These are phyloP conservation scores for Paramarasmius palmivorus DNA, from an alignment of 1,284 basidiomycete genomes.

Conservation along the genomic window DNA sequence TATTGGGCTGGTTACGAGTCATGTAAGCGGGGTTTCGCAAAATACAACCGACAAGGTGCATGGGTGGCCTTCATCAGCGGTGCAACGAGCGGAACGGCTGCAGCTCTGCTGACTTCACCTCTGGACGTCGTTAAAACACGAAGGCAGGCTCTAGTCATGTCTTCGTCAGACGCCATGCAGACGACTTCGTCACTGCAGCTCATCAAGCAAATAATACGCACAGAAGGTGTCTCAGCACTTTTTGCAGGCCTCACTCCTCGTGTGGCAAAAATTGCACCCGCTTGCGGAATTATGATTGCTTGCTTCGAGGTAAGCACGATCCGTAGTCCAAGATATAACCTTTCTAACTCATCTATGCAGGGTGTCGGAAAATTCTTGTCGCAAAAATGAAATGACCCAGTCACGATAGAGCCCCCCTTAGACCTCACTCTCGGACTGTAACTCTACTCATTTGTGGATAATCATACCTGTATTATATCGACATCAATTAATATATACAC, in stretches of 20 bases:
- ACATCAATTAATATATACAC: slow-evolving; percentile 13
- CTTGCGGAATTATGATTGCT: slow-evolving; percentile 97
- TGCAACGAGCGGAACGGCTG: slow-evolving; percentile 77
- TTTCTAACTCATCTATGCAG: slow-evolving; percentile 30
- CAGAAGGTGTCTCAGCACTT: slow-evolving; percentile 79
- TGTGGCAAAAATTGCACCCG: slow-evolving; percentile 96
- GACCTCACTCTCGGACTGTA: neutral
- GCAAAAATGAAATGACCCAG: slow-evolving; percentile 23
- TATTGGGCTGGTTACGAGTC: slow-evolving; percentile 86
- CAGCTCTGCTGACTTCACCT: slow-evolving; percentile 90
- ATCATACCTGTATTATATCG: slow-evolving; percentile 2
- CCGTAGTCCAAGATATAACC: neutral
- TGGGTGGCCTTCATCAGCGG: slow-evolving; percentile 82
- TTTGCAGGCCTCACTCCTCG: slow-evolving; percentile 88
- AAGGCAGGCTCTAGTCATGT: slow-evolving; percentile 76
- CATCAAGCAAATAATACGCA: slow-evolving; percentile 68
- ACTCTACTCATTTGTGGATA: neutral
- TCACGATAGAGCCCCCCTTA: neutral
- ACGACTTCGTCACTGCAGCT: slow-evolving; percentile 52
- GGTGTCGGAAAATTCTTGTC: slow-evolving; percentile 54
- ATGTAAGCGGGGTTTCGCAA: slow-evolving; percentile 56
- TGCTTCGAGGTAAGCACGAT: slow-evolving; percentile 78
- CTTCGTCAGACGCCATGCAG: slow-evolving; percentile 32
- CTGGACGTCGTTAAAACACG: slow-evolving; percentile 97
- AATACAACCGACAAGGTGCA: slow-evolving; percentile 60